Percentiles rank a stretch among this genome's conserved stretches.
Evolutionary conservation across 2,329 filamentous ascomycete genomes (phyloP).

Genomic region (Xylaria hypoxylon): DNA sequence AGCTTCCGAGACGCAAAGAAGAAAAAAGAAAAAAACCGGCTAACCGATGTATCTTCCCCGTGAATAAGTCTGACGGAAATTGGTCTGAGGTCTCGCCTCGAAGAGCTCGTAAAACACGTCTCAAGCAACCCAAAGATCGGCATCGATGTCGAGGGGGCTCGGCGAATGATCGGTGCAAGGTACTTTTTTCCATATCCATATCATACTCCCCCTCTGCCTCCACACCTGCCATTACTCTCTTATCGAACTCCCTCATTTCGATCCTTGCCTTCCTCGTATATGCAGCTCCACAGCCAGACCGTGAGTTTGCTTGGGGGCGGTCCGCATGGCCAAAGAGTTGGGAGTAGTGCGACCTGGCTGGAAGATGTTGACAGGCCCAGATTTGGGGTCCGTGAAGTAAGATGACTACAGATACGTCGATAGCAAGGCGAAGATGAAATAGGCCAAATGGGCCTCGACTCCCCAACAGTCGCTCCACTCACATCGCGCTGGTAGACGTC

Average conservation of each 20-base stretch:
- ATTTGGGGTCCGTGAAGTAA: slow-evolving; percentile 32
- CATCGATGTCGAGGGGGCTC: slow-evolving; percentile 58
- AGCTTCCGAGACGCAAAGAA: neutral
- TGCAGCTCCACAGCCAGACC: slow-evolving; percentile 6
- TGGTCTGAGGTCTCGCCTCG: slow-evolving; percentile 58
- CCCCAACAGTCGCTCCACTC: neutral
- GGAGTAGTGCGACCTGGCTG: neutral
- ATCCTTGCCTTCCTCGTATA: slow-evolving; percentile 13
- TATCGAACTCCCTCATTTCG: neutral
- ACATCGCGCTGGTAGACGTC: neutral
- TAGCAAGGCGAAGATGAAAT: neutral
- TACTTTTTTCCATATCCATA: slow-evolving; percentile 40
- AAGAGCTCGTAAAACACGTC: slow-evolving; percentile 57
- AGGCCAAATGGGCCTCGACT: neutral
- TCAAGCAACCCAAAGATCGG: slow-evolving; percentile 62
- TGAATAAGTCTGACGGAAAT: slow-evolving; percentile 62
- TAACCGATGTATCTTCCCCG: slow-evolving; percentile 15
- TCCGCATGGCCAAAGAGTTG: neutral
- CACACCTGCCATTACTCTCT: slow-evolving; percentile 12
- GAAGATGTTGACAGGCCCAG: neutral
- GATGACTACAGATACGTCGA: neutral
- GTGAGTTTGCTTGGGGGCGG: slow-evolving; percentile 34
- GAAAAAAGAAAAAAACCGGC: neutral
- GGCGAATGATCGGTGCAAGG: slow-evolving; percentile 59
- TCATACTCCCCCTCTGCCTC: slow-evolving; percentile 8